phyloP scores from a whole-genome alignment of 768 basidiomycete genomes.

The Xanthoconium purpureum region DNA sequence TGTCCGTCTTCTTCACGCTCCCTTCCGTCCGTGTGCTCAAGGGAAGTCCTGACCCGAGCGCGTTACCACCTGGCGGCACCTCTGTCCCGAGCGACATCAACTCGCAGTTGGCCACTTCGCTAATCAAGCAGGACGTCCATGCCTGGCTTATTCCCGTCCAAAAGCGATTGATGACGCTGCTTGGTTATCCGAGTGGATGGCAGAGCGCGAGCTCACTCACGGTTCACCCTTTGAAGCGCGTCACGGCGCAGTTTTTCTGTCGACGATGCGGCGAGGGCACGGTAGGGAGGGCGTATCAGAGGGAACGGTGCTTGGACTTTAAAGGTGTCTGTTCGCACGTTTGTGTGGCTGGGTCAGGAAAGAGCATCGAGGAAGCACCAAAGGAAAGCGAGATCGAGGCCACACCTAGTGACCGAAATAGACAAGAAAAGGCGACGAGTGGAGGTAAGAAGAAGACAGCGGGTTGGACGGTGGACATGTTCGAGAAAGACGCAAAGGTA shows the following conservation, averaged over 20 bases:
- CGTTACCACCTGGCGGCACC: not conserved
- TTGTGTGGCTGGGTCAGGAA: conserved; percentile 35
- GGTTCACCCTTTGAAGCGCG: conserved; percentile 54
- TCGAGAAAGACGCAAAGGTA: conserved; percentile 61
- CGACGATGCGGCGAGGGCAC: conserved; percentile 42
- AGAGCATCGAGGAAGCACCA: not conserved
- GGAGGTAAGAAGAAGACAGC: conserved; percentile 20
- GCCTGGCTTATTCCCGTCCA: conserved; percentile 49
- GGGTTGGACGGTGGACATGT: conserved; percentile 49
- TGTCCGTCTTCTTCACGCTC: conserved; percentile 47
- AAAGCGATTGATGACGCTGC: conserved; percentile 38
- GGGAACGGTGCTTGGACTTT: conserved; percentile 53
- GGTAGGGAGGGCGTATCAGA: conserved; percentile 32
- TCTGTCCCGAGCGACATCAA: conserved; percentile 15
- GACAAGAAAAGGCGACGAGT: conserved; percentile 18
- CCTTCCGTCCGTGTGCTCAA: conserved; percentile 42
- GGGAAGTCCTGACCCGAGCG: conserved; percentile 21
- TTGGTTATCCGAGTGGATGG: conserved; percentile 53
- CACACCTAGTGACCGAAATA: conserved; percentile 13
- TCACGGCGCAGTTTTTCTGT: conserved; percentile 61
- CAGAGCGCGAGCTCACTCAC: conserved; percentile 42
- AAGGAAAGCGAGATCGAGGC: not conserved
- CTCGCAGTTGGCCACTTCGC: conserved; percentile 32
- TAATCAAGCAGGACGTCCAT: conserved; percentile 44
- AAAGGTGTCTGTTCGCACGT: conserved; percentile 56